These are phyloP conservation scores for Rhizophlyctis rosea DNA, from an alignment of 192 early-diverging fungal genomes.

Conservation along the genomic window DNA sequence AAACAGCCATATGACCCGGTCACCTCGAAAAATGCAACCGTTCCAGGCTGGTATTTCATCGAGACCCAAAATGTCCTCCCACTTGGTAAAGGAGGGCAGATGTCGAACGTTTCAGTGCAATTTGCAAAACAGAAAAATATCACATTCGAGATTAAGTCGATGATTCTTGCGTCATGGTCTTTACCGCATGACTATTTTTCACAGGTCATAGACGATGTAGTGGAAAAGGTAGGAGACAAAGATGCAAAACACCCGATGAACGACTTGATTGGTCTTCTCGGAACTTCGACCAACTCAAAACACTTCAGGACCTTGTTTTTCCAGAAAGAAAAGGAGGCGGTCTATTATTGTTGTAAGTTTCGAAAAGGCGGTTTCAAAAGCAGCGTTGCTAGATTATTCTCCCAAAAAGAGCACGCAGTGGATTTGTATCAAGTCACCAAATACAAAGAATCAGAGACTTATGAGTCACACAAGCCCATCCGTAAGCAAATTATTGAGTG, in stretches of 20 bases:
- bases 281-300: neutral
- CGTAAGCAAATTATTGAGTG: conserved; percentile 21
- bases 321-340: neutral
- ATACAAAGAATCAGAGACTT: neutral
- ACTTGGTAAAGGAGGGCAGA: conserved; percentile 8
- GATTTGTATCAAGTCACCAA: conserved; percentile 10
- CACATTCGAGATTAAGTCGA: conserved; percentile 6
- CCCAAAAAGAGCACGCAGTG: conserved; percentile 2
- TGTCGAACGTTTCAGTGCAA: conserved; percentile 5
- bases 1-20: neutral
- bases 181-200: conserved; percentile 4
- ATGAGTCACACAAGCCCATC: conserved; percentile 4
- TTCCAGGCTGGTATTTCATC: conserved; percentile 15
- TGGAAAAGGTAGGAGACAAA: neutral
- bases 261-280: conserved; percentile 4
- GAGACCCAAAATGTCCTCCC: conserved; percentile 19
- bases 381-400: conserved; percentile 2
- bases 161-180: conserved; percentile 10
- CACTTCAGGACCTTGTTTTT: neutral
- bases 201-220: conserved; percentile 3
- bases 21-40: conserved; percentile 7
- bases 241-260: conserved; percentile 18
- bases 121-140: conserved; percentile 7
- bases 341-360: conserved; percentile 1
- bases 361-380: neutral